A percentile compares a stretch with the other conserved stretches of the same genome.
Conservation (phyloP, 345 rosid genomes). For the Aegle marmelos region DNA sequence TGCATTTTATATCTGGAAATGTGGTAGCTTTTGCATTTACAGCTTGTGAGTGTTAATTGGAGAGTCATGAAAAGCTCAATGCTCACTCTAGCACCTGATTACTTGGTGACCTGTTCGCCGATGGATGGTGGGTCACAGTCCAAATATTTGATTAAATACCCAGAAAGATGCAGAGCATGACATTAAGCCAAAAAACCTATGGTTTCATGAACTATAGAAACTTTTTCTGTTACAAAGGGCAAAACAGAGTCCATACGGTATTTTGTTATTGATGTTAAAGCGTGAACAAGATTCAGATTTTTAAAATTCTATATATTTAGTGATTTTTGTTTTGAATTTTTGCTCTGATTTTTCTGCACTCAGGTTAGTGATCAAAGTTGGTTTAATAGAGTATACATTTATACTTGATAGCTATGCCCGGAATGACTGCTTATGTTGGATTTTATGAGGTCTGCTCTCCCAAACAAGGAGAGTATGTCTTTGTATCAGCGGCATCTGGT, state of each 20-base stretch:
- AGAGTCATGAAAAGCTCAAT: neutral
- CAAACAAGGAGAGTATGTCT: slow-evolving; percentile 25
- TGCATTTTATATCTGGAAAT: too few species aligned
- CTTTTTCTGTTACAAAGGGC: neutral
- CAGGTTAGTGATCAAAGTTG: neutral
- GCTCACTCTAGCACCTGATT: neutral
- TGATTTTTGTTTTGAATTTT: neutral
- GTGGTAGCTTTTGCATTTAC: neutral
- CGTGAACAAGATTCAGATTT: neutral
- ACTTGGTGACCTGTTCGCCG: neutral
- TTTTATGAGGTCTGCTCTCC: slow-evolving; percentile 33
- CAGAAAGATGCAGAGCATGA: too few species aligned
- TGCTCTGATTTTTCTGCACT: neutral
- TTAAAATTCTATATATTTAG: too few species aligned
- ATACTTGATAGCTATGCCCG: slow-evolving; percentile 26
- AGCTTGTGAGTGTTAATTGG: neutral
- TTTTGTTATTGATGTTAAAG: neutral
- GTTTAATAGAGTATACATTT: neutral
- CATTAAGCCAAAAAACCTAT: neutral
- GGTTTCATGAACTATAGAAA: too few species aligned
- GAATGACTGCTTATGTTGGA: slow-evolving; percentile 33
- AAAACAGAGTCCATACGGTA: neutral
- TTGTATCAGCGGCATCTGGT: slow-evolving; percentile 29
- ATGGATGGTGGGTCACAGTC: too few species aligned
- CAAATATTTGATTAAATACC: too few species aligned